phyloP scores from a whole-genome alignment of 2,329 filamentous ascomycete species.

The Cladophialophora bantiana region DNA sequence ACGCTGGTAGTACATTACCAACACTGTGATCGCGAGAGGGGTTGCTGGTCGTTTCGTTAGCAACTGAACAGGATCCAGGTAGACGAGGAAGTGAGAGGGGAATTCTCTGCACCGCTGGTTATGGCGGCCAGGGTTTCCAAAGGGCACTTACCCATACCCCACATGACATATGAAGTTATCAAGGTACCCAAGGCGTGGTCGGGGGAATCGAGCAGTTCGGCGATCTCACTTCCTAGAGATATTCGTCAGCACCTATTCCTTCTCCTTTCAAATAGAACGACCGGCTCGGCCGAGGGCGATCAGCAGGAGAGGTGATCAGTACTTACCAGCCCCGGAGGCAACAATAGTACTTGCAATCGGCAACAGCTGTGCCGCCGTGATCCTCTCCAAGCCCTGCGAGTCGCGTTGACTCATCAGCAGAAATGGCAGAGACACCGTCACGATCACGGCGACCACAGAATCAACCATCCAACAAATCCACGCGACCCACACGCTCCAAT shows the following conservation, averaged over 20 bases:
- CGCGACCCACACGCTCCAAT: slow-evolving; percentile 61
- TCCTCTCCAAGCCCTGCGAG: slow-evolving; percentile 60
- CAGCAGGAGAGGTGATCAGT: neutral
- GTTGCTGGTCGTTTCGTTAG: slow-evolving; percentile 20
- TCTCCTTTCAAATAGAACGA: neutral
- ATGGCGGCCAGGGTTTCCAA: neutral
- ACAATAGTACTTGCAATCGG: slow-evolving; percentile 74
- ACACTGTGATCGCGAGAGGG: slow-evolving; percentile 67
- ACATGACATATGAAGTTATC: slow-evolving; percentile 71
- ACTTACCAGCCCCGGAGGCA: slow-evolving; percentile 65
- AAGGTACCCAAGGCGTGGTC: slow-evolving; percentile 68
- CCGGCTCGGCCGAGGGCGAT: neutral
- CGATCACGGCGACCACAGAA: slow-evolving; percentile 59
- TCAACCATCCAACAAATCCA: slow-evolving; percentile 68
- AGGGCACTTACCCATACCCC: slow-evolving; percentile 60
- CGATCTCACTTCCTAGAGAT: slow-evolving; percentile 58
- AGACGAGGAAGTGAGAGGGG: too few relatives aligned
- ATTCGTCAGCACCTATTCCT: neutral
- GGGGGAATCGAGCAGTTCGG: slow-evolving; percentile 60
- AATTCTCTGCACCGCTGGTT: too few relatives aligned
- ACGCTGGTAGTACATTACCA: slow-evolving; percentile 74
- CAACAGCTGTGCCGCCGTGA: slow-evolving; percentile 71
- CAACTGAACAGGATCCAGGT: neutral
- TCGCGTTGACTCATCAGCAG: slow-evolving; percentile 45
- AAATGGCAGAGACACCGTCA: slow-evolving; percentile 64